phyloP scores from a whole-genome alignment of 352 stramenopile genomes.

The Pelagophyceae sp. region DNA sequence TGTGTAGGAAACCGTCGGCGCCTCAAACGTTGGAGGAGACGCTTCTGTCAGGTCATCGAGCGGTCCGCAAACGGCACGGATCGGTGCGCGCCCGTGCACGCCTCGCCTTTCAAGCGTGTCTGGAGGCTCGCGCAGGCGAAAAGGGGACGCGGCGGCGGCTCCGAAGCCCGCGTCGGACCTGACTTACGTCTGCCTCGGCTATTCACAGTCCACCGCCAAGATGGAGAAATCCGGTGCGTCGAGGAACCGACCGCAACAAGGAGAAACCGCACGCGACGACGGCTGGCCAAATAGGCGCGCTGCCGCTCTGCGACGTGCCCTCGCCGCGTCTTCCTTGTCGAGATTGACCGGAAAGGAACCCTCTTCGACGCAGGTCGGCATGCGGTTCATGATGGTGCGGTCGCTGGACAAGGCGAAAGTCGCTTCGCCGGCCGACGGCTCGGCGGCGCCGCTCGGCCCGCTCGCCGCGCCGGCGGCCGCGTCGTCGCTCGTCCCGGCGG shows the following conservation, averaged over 20 bases:
- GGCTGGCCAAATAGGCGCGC: no score
- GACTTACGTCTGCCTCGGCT: conserved; percentile 12
- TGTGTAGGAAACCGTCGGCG: background rate
- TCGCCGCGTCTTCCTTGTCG: background rate
- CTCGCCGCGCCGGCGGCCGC: background rate
- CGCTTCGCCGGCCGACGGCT: background rate
- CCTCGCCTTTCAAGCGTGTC: no score
- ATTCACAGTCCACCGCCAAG: conserved; percentile 4
- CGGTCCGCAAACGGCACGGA: no score
- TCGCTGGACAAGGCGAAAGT: background rate
- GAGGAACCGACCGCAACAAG: no score
- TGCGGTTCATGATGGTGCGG: conserved; percentile 3
- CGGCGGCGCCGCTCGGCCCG: background rate
- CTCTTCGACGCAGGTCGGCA: conserved; percentile 6
- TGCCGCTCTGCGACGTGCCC: conserved; percentile 8
- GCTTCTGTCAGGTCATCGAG: no score
- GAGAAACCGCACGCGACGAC: no score
- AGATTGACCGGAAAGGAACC: no score
- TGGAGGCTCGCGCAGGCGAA: no score
- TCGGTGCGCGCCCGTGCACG: no score
- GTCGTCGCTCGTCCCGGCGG: background rate
- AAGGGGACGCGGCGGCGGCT: no score
- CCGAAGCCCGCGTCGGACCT: background rate
- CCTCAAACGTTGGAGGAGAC: conserved; percentile 1
- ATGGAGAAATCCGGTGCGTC: no score